Evolutionary conservation across 2,329 filamentous ascomycete genomes (phyloP), one percentile per base, ranked within the genome.

Genomic region (Fulvia fulva): DNA sequence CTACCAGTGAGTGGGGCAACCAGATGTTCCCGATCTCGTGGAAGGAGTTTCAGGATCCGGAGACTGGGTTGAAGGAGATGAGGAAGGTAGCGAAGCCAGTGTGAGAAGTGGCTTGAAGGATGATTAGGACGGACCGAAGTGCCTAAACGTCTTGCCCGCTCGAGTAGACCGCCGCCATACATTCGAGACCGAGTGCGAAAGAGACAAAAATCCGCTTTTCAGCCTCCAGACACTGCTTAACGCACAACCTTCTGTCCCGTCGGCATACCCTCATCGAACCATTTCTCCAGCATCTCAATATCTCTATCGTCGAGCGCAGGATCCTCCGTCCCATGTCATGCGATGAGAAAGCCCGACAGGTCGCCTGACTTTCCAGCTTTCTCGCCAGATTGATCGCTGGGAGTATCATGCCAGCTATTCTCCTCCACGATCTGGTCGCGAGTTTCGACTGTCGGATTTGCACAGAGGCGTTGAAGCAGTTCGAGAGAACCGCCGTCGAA

Each of bases 41-140:
- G 94, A 95, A 88, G 78, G 93, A 97, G 76, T 96, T 95, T 77
- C 83, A 84, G 70, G 93, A 97, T 78, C 85, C 87, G 0, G 85
- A 88, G 69, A 95, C 88, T 6, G 91, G 91, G 2, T 71, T 80
- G 47, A 85, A 81, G 65, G 94, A 97, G 81, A 77, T 78, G 65
- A 86, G 94, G 73, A 99, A 99, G 80, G 94, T 97, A 59, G 94
- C 94, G 21, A 94, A 95, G 77, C 94, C 94, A 25, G 89, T 89
- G 70, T 94, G 82, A 89, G 32, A 34, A 28, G 52, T 26, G 32
- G 8, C 5, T 21, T 7, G 12, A 51, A 22, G 2, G 23, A 12
- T 19, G 23, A 19, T 19, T 19, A 22, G 23, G 23, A 50, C n/a
- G n/a, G 11, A 16, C 32, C 14, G 47, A 21, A 50, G 26, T 26